phyloP scores from a whole-genome alignment of 1,284 basidiomycete species.

The Macrocybe sp. region DNA sequence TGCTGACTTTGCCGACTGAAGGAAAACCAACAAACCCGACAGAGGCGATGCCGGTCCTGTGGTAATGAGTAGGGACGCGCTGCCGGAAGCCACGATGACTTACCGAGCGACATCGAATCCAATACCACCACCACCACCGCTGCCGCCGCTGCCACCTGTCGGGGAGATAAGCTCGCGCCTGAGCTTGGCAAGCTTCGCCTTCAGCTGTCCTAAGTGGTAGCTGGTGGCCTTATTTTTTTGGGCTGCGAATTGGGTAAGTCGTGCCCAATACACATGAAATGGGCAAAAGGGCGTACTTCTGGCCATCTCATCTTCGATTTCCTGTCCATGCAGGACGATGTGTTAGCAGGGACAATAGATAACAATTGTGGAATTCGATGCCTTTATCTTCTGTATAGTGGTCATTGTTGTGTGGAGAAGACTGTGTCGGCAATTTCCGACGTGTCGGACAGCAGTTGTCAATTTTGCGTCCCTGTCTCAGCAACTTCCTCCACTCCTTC shows the following conservation, averaged over 20 bases:
- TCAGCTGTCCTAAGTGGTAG: constrained; percentile 95
- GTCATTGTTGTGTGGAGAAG: constrained; percentile 54
- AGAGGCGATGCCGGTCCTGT: constrained; percentile 88
- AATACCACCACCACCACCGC: constrained; percentile 69
- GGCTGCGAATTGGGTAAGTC: constrained; percentile 40
- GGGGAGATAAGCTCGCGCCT: constrained; percentile 91
- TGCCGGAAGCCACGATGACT: constrained; percentile 1
- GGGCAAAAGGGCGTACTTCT: constrained; percentile 23
- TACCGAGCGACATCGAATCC: constrained; percentile 92
- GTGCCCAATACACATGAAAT: constrained; percentile 8
- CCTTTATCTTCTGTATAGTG: constrained; percentile 88
- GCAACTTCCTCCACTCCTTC: constrained; percentile 8
- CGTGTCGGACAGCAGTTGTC: constrained; percentile 9
- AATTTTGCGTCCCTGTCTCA: constrained; percentile 2
- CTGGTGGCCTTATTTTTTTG: constrained; percentile 98
- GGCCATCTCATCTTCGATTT: constrained; percentile 97
- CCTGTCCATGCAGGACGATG: constrained; percentile 35
- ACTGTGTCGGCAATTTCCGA: constrained; percentile 32
- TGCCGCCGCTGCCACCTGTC: constrained; percentile 72
- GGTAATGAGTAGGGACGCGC: constrained; percentile 1
- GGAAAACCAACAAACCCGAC: constrained; percentile 95
- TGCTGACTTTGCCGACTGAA: constrained; percentile 76
- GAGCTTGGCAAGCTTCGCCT: constrained; percentile 97
- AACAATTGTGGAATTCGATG: constrained; percentile 26
- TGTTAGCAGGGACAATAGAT: constrained; percentile 6